These are phyloP conservation scores for Boletellus emodensis DNA, from an alignment of 768 basidiomycete species.

Conservation along the genomic window DNA sequence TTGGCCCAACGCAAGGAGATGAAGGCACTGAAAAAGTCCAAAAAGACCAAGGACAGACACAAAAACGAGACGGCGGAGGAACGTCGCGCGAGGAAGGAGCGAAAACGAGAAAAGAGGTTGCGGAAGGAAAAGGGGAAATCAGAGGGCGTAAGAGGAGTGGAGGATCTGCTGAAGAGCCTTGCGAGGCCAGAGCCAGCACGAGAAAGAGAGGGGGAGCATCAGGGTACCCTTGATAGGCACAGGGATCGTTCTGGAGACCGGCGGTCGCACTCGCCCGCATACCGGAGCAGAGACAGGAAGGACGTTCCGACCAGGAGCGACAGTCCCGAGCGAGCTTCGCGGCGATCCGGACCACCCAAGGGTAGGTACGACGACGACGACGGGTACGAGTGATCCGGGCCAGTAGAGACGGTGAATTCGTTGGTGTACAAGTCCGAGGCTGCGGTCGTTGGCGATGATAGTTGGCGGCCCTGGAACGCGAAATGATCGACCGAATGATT, in stretches of 20 bases:
- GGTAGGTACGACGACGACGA: slow-evolving; percentile 4
- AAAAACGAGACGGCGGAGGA: slow-evolving; percentile 80
- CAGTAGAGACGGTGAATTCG: neutral
- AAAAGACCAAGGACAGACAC: slow-evolving; percentile 61
- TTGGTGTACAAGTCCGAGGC: neutral
- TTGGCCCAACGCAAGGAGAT: slow-evolving; percentile 70
- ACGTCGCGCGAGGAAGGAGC: slow-evolving; percentile 67
- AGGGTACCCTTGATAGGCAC: slow-evolving; percentile 11
- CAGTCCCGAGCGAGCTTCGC: slow-evolving; percentile 17
- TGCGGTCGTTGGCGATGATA: neutral
- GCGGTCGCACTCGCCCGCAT: slow-evolving; percentile 17
- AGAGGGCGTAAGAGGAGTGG: slow-evolving; percentile 60
- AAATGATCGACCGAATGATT: neutral
- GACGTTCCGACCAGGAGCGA: slow-evolving; percentile 12
- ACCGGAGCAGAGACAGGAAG: slow-evolving; percentile 5
- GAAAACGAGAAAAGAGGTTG: slow-evolving; percentile 65
- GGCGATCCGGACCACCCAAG: neutral
- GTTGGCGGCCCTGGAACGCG: neutral
- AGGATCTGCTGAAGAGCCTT: slow-evolving; percentile 56
- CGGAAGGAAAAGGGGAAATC: slow-evolving; percentile 52
- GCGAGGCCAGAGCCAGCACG: slow-evolving; percentile 21
- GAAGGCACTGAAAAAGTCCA: slow-evolving; percentile 60
- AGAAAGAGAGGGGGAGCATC: slow-evolving; percentile 9
- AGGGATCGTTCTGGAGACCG: slow-evolving; percentile 8
- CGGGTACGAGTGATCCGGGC: slow-evolving; percentile 2